These are phyloP conservation scores for Cymbidium sinense DNA, from an alignment of 106 monocot genomes.

Conservation along the genomic window DNA sequence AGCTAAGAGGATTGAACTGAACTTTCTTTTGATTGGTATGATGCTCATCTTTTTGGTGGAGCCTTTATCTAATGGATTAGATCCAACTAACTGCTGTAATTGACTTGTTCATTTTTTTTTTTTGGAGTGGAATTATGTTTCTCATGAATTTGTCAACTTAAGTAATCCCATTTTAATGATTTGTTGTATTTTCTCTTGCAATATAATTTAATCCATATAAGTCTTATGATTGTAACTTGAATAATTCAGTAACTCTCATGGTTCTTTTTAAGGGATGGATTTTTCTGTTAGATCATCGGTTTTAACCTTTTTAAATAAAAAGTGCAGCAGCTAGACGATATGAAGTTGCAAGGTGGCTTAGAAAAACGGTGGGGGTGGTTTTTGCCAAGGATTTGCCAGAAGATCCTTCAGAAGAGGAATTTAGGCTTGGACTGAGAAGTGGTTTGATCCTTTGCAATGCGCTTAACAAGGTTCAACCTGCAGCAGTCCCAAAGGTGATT, in stretches of 20 bases:
- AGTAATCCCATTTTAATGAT: no score
- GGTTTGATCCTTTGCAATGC: slow-evolving; percentile 88
- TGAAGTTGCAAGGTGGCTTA: slow-evolving; percentile 85
- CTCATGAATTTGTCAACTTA: no score
- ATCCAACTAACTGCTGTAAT: background rate
- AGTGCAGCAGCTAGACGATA: slow-evolving; percentile 62
- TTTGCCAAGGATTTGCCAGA: slow-evolving; percentile 72
- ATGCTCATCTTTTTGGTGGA: background rate
- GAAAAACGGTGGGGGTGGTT: slow-evolving; percentile 61
- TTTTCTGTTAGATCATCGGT: background rate
- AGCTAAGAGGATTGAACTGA: background rate
- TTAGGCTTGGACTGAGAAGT: slow-evolving; percentile 71
- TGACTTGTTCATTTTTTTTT: no score
- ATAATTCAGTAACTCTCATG: background rate
- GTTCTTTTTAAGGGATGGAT: background rate
- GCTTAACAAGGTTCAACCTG: slow-evolving; percentile 83
- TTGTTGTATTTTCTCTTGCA: background rate
- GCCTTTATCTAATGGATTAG: background rate
- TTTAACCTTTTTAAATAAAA: background rate
- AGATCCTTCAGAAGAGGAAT: slow-evolving; percentile 88
- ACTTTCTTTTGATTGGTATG: background rate
- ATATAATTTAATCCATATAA: background rate
- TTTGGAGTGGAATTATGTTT: no score
- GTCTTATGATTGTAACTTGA: background rate
- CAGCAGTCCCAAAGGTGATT: slow-evolving; percentile 85